Base-by-base conservation (phyloP, 2,329 filamentous ascomycete species). In the Talaromyces sp. region DNA sequence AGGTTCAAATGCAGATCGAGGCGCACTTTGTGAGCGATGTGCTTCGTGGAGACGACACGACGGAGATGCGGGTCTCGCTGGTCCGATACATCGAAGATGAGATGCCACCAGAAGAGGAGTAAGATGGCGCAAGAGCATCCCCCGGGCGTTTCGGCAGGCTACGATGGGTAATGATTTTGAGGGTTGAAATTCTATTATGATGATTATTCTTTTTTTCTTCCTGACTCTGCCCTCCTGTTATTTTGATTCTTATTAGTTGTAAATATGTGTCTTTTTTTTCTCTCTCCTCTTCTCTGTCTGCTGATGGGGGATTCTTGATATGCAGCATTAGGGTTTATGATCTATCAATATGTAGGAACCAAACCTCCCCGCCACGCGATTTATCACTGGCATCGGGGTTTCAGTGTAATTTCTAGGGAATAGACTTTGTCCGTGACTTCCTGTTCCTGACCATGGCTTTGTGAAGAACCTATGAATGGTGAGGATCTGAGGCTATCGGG, bases 1-100 rank as follows among this genome's bases (percentile, higher is more conserved):
- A 86, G 85, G 85, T 88, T 19, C 93, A 97, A 82, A 96, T 97
- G 91, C 94, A 97, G 74, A 91, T 97, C 3, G 93, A 99, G 71
- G 91, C 91, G 42, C 92, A 96, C 70, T 99, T 97, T 71, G 89
- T 96, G 67, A 97, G 90, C 71, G 94, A 99, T 72, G 83, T 96
- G 29, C 79, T 99, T 55, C 86, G 91, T 51, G 94, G 94, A 3
- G 93, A 97, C 67, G 94, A 99, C 70, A 93, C 90, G 16, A 99
- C 94, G 1, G 94, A 99, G 79, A 97, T 99, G 90, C 84, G 93
- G 67, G 88, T 99, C 67, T 90, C 90, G 24, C 77, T 99, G 65
- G 84, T 97, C 65, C 84, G 93, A 65, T 97, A 96, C 70, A 96
- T 99, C 64, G 94, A 99, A 69, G 94, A 99, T 70, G 94, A 99